A percentile compares a stretch with the other conserved stretches of the same genome.
These are phyloP conservation scores for Penicillium robsamsonii DNA, from an alignment of 495 filamentous ascomycete species.

Conservation along the genomic window DNA sequence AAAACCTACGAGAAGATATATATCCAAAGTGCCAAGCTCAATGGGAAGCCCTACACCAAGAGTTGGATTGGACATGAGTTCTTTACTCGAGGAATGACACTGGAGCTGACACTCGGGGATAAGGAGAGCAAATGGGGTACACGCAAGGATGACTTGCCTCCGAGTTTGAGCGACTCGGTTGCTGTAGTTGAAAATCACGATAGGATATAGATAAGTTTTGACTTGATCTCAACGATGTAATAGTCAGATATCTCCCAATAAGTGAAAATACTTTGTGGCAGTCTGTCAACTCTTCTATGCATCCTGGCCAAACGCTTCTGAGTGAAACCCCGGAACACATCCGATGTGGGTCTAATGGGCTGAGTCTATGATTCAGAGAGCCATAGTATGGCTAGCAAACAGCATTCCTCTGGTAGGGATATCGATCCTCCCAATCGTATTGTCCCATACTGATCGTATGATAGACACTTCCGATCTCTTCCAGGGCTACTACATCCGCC, in stretches of 20 bases:
- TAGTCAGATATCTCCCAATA: not conserved
- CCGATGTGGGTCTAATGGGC: constrained; percentile 13
- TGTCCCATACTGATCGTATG: not conserved
- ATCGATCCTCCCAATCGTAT: not conserved
- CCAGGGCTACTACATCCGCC: constrained; percentile 1
- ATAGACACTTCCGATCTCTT: not conserved
- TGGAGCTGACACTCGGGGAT: constrained; percentile 63
- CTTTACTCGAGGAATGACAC: constrained; percentile 65
- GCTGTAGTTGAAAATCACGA: not conserved
- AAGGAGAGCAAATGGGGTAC: constrained; percentile 71
- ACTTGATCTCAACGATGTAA: not conserved
- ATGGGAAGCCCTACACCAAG: constrained; percentile 61
- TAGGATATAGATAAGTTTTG: constrained; percentile 1
- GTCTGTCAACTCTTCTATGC: not conserved
- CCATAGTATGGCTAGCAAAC: not conserved
- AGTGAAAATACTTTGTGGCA: not conserved
- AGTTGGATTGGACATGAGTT: constrained; percentile 76
- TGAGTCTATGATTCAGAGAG: not conserved
- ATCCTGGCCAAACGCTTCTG: not conserved
- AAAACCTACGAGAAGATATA: constrained; percentile 56
- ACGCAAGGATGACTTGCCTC: constrained; percentile 60
- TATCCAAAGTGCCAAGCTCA: constrained; percentile 68
- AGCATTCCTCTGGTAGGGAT: not conserved
- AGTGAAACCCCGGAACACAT: constrained; percentile 15
- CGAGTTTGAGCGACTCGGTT: constrained; percentile 32